Base-by-base conservation (phyloP, 257 asterid species). In the Vinca minor region DNA sequence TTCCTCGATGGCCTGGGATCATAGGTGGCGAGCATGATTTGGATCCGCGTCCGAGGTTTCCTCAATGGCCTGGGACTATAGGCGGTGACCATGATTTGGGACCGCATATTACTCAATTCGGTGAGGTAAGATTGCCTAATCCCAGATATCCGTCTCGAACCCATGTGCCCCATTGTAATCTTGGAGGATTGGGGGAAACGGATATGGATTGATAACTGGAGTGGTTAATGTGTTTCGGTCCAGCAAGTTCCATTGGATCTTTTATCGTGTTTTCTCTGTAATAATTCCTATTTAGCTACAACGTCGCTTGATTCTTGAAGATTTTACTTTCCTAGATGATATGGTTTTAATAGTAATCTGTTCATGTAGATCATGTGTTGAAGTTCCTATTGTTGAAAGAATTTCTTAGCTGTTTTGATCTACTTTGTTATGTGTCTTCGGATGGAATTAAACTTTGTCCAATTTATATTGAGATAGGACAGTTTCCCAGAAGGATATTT, bases 61-160 rank as follows among this genome's bases (percentile, higher is more conserved):
- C 81, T 26, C 69, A 63, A 54, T 53, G 12, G n/a, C 91, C 91
- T 4, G 64, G 67, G 26, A 48, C 79, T 36, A 49, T 71, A 11
- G 82, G 95, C 25, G 91, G 86, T 14, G 76, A 70, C 18, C 59
- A 72, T 70, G 87, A 79, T 55, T n/a, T 77, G 3, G 54, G 50
- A 39, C 75, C 81, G 7, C 54, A 41, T 0, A 26, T 45, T 11
- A 77, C 52, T 35, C 71, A 69, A 20, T 58, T 53, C 49, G 53
- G 55, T 31, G 55, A 47, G 42, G 44, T 13, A 26, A 60, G 57
- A 21, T 14, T 39, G 57, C 69, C 46, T 0, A 39, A 32, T 1
- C 48, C 52, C 26, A 35, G 67, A 15, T 31, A 21, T 29, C 68
- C 28, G 0, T 29, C 35, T 61, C 23, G 66, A 59, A 73, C 23